Conservation (phyloP, 768 basidiomycete genomes). For the Hemileccinum impolitum region DNA sequence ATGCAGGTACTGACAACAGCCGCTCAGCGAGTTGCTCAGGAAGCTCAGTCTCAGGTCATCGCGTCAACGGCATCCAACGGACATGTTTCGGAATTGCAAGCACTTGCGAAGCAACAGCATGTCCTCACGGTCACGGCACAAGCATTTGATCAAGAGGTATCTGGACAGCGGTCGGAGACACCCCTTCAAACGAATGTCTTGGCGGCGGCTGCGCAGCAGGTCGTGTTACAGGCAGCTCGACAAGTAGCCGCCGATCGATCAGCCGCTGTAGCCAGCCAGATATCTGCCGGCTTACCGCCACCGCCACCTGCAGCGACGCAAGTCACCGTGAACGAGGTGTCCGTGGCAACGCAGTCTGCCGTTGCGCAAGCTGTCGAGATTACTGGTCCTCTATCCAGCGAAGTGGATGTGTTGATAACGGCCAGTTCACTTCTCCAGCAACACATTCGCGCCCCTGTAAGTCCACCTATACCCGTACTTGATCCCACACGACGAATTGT, state of each 20-base stretch:
- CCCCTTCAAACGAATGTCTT: constrained; percentile 51
- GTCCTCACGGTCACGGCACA: constrained; percentile 70
- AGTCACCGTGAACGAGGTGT: constrained; percentile 56
- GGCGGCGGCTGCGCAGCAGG: constrained; percentile 75
- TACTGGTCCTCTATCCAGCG: constrained; percentile 67
- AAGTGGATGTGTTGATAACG: constrained; percentile 78
- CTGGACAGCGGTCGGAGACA: constrained; percentile 47
- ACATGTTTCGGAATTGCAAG: constrained; percentile 50
- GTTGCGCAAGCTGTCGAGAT: constrained; percentile 82
- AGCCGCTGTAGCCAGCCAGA: constrained; percentile 38
- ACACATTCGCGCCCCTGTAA: constrained; percentile 33
- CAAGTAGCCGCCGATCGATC: constrained; percentile 54
- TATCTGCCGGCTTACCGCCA: constrained; percentile 39
- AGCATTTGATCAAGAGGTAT: constrained; percentile 70
- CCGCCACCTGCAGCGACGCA: constrained; percentile 32
- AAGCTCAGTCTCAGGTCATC: constrained; percentile 65
- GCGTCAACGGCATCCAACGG: constrained; percentile 47
- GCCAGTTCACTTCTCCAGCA: constrained; percentile 53
- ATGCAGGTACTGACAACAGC: constrained; percentile 75
- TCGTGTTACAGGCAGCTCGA: constrained; percentile 74
- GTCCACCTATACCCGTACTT: constrained; percentile 21
- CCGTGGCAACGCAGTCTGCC: constrained; percentile 66
- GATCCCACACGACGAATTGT: constrained; percentile 27
- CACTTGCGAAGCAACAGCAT: constrained; percentile 77
- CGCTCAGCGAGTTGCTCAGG: constrained; percentile 73